Evolutionary conservation across 768 basidiomycete species (phyloP).

Genomic region (Termitomyces titanicus): DNA sequence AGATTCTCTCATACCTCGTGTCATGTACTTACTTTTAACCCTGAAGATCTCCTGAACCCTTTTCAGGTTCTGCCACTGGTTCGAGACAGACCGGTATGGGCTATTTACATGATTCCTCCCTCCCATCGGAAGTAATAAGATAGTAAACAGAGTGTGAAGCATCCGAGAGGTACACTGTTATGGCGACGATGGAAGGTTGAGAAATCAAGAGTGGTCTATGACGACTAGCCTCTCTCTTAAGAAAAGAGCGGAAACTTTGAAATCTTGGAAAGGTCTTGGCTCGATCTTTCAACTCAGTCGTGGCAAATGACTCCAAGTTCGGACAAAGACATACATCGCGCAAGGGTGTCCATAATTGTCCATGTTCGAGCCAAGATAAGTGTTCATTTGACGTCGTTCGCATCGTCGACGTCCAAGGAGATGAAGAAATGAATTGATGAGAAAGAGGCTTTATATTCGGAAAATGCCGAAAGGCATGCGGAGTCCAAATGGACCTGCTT

Average conservation of each 20-base stretch:
- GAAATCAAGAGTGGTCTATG: background rate
- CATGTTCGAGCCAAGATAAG: background rate
- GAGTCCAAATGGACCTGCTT: constrained; percentile 14
- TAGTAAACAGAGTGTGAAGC: background rate
- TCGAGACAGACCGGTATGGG: background rate
- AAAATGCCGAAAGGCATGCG: constrained; percentile 11
- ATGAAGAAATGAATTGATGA: background rate
- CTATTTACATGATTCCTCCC: no score
- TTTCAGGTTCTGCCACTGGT: background rate
- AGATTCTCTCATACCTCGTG: no score
- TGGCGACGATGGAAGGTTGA: no score
- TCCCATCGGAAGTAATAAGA: background rate
- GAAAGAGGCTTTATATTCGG: constrained; percentile 1
- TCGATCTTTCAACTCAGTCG: background rate
- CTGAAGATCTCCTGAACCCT: no score
- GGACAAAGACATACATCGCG: background rate
- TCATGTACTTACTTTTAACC: no score
- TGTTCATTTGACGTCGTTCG: no score
- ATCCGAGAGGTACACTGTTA: no score
- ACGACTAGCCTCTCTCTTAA: no score
- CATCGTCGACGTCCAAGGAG: no score
- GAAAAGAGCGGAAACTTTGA: background rate
- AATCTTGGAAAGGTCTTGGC: background rate
- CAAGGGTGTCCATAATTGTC: no score
- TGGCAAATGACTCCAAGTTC: no score